Percentiles rank a stretch among this genome's conserved stretches.
phyloP scores from a whole-genome alignment of 2,329 filamentous ascomycete genomes.

The Trichothecium sympodiale region DNA sequence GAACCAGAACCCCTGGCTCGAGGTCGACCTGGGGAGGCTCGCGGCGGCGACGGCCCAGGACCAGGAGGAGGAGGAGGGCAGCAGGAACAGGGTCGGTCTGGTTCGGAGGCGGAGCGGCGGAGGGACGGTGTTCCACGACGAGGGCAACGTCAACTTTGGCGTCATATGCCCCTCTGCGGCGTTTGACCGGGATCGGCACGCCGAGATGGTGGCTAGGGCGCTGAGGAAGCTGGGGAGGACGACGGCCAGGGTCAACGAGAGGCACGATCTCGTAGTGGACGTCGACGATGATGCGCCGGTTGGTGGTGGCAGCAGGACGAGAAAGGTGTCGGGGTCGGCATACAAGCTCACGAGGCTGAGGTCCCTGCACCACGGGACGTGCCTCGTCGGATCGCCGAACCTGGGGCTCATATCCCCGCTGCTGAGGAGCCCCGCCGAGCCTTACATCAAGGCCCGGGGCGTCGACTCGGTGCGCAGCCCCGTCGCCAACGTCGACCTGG shows the following conservation, averaged over 20 bases:
- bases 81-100: slow-evolving; percentile 37
- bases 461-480: slow-evolving; percentile 85
- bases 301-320: too few relatives aligned
- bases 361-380: slow-evolving; percentile 88
- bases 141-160: slow-evolving; percentile 88
- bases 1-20: slow-evolving; percentile 96
- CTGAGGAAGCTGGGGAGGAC: slow-evolving; percentile 48
- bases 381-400: slow-evolving; percentile 68
- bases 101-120: slow-evolving; percentile 82
- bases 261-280: slow-evolving; percentile 85
- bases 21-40: slow-evolving; percentile 64
- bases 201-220: slow-evolving; percentile 85
- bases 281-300: too few relatives aligned
- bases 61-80: slow-evolving; percentile 4
- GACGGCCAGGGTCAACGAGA: slow-evolving; percentile 66
- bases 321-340: slow-evolving; percentile 87
- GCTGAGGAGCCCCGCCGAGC: slow-evolving; percentile 66
- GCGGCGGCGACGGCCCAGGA: slow-evolving; percentile 10
- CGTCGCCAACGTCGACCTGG: slow-evolving; percentile 60
- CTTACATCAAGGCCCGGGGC: slow-evolving; percentile 68
- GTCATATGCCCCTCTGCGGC: slow-evolving; percentile 68
- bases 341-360: slow-evolving; percentile 81
- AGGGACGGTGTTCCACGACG: slow-evolving; percentile 88
- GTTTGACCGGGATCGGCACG: slow-evolving; percentile 81
- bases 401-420: slow-evolving; percentile 57